Evolutionary conservation across 1,284 basidiomycete species (phyloP).

Genomic region (Melanopsichium pennsylvanicum): DNA sequence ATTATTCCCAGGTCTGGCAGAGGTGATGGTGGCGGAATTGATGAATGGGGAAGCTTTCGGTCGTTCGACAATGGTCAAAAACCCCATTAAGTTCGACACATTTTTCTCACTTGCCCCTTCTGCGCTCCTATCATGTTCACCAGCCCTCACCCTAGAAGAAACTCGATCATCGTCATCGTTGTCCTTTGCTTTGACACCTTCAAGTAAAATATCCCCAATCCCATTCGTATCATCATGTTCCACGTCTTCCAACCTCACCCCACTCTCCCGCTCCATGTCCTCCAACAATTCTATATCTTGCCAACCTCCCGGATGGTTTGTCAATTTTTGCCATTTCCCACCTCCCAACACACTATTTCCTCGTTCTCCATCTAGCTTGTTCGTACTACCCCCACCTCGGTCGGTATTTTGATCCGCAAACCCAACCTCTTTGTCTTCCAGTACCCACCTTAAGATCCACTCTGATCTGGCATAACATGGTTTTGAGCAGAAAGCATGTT

Average conservation of each 20-base stretch:
- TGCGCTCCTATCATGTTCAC: no score
- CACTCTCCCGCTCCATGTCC: slow-evolving; percentile 26
- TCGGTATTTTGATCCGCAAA: no score
- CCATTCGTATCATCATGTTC: neutral
- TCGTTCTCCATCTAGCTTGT: neutral
- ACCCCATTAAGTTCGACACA: slow-evolving; percentile 10
- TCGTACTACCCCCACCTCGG: slow-evolving; percentile 78
- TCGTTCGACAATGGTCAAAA: slow-evolving; percentile 22
- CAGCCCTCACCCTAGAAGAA: no score
- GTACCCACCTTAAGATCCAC: slow-evolving; percentile 41
- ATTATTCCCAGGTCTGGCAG: no score
- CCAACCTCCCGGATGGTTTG: slow-evolving; percentile 81
- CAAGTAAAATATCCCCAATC: neutral
- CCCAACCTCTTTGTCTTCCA: slow-evolving; percentile 26
- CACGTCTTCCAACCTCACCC: neutral
- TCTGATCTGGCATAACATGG: slow-evolving; percentile 30
- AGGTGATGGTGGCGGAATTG: neutral
- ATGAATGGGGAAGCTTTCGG: neutral
- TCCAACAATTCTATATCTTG: slow-evolving; percentile 39
- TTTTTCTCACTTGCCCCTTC: neutral
- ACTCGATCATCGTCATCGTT: no score
- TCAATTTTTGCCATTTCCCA: slow-evolving; percentile 84
- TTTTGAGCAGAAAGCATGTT: slow-evolving; percentile 23
- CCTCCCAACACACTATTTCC: slow-evolving; percentile 76
- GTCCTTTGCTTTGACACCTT: no score